Percentiles rank a stretch among this genome's conserved stretches.
Conservation (phyloP, 192 early-diverging fungal species). For the Rhizophagus clarus region DNA sequence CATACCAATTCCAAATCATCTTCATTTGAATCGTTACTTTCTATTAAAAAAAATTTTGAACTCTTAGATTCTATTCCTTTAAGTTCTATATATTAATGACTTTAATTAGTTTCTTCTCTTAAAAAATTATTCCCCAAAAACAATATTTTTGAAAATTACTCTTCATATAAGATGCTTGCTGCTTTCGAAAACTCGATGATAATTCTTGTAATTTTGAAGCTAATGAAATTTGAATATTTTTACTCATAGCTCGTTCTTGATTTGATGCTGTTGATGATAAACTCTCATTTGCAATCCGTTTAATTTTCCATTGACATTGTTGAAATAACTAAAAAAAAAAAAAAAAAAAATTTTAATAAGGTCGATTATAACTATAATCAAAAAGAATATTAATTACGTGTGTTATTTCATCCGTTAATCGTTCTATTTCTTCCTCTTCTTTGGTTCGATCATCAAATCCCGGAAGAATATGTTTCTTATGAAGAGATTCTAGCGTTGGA, state of each 20-base stretch:
- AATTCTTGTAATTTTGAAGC: slow-evolving; percentile 89
- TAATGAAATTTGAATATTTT: slow-evolving; percentile 88
- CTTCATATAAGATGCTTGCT: slow-evolving; percentile 86
- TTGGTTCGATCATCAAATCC: slow-evolving; percentile 88
- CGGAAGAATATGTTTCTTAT: slow-evolving; percentile 87
- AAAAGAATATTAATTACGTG: slow-evolving; percentile 51
- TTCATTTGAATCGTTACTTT: slow-evolving; percentile 37
- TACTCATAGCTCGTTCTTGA: slow-evolving; percentile 68
- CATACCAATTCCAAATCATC: slow-evolving; percentile 48
- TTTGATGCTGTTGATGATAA: slow-evolving; percentile 42
- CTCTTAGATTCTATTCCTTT: slow-evolving; percentile 44
- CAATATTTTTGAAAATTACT: slow-evolving; percentile 54
- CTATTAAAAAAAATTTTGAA: slow-evolving; percentile 40
- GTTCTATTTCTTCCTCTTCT: slow-evolving; percentile 82
- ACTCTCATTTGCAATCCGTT: slow-evolving; percentile 64
- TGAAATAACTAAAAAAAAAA: slow-evolving; percentile 71
- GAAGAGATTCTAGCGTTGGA: slow-evolving; percentile 72
- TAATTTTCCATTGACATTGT: slow-evolving; percentile 76
- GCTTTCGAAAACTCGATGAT: slow-evolving; percentile 80
- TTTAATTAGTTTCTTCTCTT: neutral
- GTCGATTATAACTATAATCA: neutral
- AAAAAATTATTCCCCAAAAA: neutral
- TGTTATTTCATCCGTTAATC: slow-evolving; percentile 83
- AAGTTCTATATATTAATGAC: slow-evolving; percentile 36
- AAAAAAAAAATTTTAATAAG: neutral